These are phyloP conservation scores for Blastobotrys attinorum DNA, from an alignment of 805 yeast genomes.

Conservation along the genomic window DNA sequence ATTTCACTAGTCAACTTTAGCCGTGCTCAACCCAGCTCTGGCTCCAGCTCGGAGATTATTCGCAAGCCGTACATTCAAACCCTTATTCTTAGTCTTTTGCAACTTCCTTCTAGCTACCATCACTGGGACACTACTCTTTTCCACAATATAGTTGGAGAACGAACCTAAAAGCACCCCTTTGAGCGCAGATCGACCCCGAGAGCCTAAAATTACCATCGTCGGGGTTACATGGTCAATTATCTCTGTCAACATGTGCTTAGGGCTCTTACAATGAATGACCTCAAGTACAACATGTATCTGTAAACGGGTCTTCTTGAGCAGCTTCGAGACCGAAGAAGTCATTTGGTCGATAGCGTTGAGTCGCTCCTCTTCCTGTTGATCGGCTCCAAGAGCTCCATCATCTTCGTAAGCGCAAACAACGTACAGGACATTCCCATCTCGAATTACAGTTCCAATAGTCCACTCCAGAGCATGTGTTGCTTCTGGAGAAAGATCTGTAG, in stretches of 20 bases:
- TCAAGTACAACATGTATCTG: conserved; percentile 69
- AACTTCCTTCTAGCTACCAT: conserved; percentile 72
- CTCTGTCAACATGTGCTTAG: conserved; percentile 62
- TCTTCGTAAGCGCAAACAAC: conserved; percentile 42
- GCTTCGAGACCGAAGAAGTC: conserved; percentile 33
- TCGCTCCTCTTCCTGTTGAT: conserved; percentile 33
- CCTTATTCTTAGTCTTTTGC: conserved; percentile 57
- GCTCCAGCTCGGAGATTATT: conserved; percentile 23
- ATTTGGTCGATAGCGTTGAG: conserved; percentile 37
- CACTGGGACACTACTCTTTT: conserved; percentile 65
- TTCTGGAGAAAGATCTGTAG: conserved; percentile 78
- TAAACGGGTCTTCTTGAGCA: conserved; percentile 56
- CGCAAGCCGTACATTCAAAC: conserved; percentile 36
- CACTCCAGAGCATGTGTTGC: conserved; percentile 79
- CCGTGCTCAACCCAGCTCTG: not conserved
- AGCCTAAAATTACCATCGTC: conserved; percentile 66
- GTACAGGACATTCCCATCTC: conserved; percentile 74
- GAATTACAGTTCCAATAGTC: conserved; percentile 77
- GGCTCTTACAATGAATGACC: conserved; percentile 68
- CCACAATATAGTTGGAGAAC: conserved; percentile 62
- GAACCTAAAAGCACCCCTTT: conserved; percentile 71
- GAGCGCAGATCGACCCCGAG: conserved; percentile 63
- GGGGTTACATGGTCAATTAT: conserved; percentile 65
- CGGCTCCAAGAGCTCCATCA: conserved; percentile 16
- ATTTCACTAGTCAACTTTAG: not conserved